Base-by-base conservation (phyloP, 805 yeast species). In the Yamadazyma sp. region DNA sequence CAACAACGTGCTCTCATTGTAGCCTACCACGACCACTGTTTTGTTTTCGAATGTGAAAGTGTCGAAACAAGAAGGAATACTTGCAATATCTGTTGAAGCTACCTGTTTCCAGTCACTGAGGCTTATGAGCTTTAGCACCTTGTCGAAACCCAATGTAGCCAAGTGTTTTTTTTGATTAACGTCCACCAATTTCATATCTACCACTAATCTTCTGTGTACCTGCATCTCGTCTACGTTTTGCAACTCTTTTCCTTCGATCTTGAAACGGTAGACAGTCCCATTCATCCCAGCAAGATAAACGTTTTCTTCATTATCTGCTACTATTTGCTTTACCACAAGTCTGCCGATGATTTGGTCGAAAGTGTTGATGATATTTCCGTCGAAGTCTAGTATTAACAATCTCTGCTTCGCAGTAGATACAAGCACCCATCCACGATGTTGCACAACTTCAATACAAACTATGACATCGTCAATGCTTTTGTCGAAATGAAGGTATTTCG, bases 101-200 rank as follows among this genome's bases (percentile, higher is more conserved):
- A 55, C 37, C 1, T 54, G 29, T 16, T 44, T 29, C 20, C 40
- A 34, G 5, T 31, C 25, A 1, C 44, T 48, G 3, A 33, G 12
- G 2, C 48, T 45, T 6, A 47, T 41, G 2, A 72, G 33, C 37
- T 52, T 48, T 37, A 71, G 57, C 24, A 72, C 52, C 32, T 60
- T 67, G 55, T 83, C 90, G 73, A 82, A 73, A 3, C 89, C 87
- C 44, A 77, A 60, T 1, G 84, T 72, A 8, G 73, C 63, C 14
- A 82, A 47, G 45, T 65, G 71, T 13, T 64, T 62, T 4, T 51
- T 38, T 1, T 38, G 53, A 1, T 46, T 45, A 26, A 41, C 40
- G 1, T 33, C 19, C 3, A 53, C 44, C 21, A 58, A 24, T 41
- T 62, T 64, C 19, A 69, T 63, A 36, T 69, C 73, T 1, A 67